Evolutionary conservation across 805 yeast genomes (phyloP), one percentile per base, ranked within the genome.

Genomic region (Ogataea salicorniae): DNA sequence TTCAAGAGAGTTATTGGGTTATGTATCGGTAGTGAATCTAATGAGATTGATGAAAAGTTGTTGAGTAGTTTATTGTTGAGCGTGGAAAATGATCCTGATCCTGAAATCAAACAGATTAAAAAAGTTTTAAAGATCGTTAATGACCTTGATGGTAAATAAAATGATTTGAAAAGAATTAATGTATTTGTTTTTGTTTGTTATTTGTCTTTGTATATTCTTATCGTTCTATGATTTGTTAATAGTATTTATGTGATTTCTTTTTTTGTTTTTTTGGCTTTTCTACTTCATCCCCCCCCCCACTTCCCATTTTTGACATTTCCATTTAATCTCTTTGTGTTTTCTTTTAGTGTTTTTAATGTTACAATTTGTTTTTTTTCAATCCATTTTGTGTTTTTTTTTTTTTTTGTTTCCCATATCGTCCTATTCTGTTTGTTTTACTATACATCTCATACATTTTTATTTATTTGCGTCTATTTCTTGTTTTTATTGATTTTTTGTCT

Each of bases 1-100:
- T 94, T 90, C 69, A 83, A 94, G 58, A 77, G 87, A 57, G 96
- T 92, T 16, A 90, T 92, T 35, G 81, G 96, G 26, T 72, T 89
- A 44, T 91, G 98, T 70, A 86, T 96, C 3, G 94, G 94, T 23
- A 92, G 89, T 26, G 90, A 82, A 41, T 87, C 85, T 46, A 79
- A 77, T 45, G 84, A 82, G 52, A 95, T 94, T 33, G 69, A 66
- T 48, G 71, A 65, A 39, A 54, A 54, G 16, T 75, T 94, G 57
- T 73, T 92, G 43, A 94, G 87, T 54, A 95, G 92, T 5, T 73
- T 92, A 43, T 79, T 94, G 33, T 86, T 84, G 59, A 96, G 97
- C 17, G 97, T 92, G 6, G 96, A 91, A 53, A 85, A 92, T 51
- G 91, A 84, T 61, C 85, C 87, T 2, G 85, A 78, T 51, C 69